Evolutionary conservation across 129 eudicot genomes (phyloP), one percentile per base, ranked within the genome.

Genomic region (Flaveria brownii): DNA sequence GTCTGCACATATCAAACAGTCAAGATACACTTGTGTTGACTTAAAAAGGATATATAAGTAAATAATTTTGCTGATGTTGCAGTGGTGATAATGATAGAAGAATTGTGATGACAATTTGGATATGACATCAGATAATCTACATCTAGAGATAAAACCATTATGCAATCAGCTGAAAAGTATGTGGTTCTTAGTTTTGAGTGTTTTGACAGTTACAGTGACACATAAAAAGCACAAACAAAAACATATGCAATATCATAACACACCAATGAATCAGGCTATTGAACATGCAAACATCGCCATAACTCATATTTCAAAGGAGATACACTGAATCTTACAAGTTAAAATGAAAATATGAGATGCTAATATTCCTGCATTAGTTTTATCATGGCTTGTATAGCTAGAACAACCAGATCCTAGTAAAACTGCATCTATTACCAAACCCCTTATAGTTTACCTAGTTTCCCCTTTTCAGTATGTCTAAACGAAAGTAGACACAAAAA

Each of bases 1-100:
- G 77, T 93, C 98, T 90, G 92, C 39, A 62, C 73, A 82, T 56
- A 66, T 71, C 30, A 83, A 83, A 65, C 59, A 66, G 36, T 28
- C 16, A 26, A 12, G 50, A 54, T 23, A 54, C 26, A 18, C 25
- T 5, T 12, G 14, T 14, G 5, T 49, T 49, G 2, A 18, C 61
- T 18, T 55, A 2, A 16, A 54, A 54, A n/a, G 1, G 11, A 16
- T 5, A 54, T 3, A 54, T 17, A 18, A 54, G 12, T 54, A 25
- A 54, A 54, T 9, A 43, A 2, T 45, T 45, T 2, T 9, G 2
- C 14, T 45, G 47, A 43, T 43, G 12, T 43, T 42, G 46, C 7
- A 43, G 47, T 43, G 9, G 11, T 43, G 47, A 43, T 8, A 52
- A 6, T 52, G 23, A 52, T n/a, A 16, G 9, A 4, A 15, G 23